phyloP scores from a whole-genome alignment of 805 yeast species.

The Blastobotrys peoriensis region DNA sequence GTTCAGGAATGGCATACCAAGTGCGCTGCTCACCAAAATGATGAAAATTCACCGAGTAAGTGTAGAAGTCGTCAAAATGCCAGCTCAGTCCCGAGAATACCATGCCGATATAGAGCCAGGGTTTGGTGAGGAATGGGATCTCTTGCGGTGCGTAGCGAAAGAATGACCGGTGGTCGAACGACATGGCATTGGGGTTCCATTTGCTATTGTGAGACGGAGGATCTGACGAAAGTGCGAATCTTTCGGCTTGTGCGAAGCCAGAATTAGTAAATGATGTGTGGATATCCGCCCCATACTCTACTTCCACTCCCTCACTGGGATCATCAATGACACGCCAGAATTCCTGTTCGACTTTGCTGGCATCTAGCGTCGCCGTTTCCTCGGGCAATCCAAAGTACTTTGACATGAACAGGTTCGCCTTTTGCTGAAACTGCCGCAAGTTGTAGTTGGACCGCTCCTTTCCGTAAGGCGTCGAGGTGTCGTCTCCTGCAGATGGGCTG shows the following conservation, averaged over 20 bases:
- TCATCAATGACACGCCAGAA: constrained; percentile 58
- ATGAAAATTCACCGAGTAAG: constrained; percentile 75
- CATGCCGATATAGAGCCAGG: constrained; percentile 84
- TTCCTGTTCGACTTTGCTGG: constrained; percentile 43
- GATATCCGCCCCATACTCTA: constrained; percentile 81
- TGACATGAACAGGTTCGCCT: constrained; percentile 39
- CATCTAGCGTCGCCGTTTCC: background rate
- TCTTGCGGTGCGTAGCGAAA: constrained; percentile 56
- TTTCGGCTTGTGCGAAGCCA: constrained; percentile 58
- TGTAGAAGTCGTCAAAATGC: constrained; percentile 87
- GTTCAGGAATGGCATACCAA: constrained; percentile 80
- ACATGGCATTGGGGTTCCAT: constrained; percentile 70
- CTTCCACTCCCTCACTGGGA: constrained; percentile 46
- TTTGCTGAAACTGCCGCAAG: constrained; percentile 53
- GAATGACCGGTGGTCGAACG: constrained; percentile 64
- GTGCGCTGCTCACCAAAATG: constrained; percentile 76
- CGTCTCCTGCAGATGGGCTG: constrained; percentile 12
- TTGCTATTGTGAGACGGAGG: constrained; percentile 40
- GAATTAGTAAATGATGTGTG: constrained; percentile 62
- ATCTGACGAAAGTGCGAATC: constrained; percentile 6
- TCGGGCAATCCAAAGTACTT: constrained; percentile 9
- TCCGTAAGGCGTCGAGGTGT: background rate
- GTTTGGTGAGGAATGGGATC: constrained; percentile 80
- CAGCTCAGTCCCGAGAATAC: constrained; percentile 80
- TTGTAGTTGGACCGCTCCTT: constrained; percentile 45